Evolutionary conservation across 306 rosid genomes (phyloP), one percentile per base, ranked within the genome.

Genomic region (Vachellia pachyceras): DNA sequence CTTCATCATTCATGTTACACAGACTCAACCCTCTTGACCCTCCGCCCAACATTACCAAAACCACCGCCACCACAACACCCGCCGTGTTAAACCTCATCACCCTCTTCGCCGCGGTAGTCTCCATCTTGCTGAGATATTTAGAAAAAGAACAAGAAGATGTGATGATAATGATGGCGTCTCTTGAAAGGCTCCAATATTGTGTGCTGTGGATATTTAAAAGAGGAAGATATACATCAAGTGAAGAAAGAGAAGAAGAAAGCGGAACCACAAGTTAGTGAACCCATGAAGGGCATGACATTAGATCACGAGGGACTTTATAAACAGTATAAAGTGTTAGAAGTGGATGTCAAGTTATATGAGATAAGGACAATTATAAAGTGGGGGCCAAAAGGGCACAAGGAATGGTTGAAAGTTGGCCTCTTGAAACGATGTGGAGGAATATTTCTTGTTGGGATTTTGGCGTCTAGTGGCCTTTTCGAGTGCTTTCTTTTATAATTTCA

Each of bases 401-500:
- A 22, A 39, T 37, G 72, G 4, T 7, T 67, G 15, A 10, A n/a
- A 68, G 12, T 45, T 20, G 52, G 12, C 36, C 35, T 41, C 49
- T 10, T 41, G 49, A 69, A 41, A n/a, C 52, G 52, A 69, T 69
- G 5, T 69, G 73, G 47, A 40, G 73, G 73, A 68, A 68, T 68
- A 68, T 68, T n/a, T 68, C 50, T 39, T 40, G 45, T 44, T 41
- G 23, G 45, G 7, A 35, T 36, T 15, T 15, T 65, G 70, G 70
- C 44, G 13, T 17, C 6, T 65, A 35, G 18, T 6, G 10, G 44
- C 41, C 70, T 15, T 35, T 64, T 64, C 0, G 3, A 33, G n/a
- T 64, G 41, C 20, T 33, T 35, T 3, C 12, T 33, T 15, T 64
- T 65, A n/a, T n/a, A n/a, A n/a, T 29, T 29, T 29, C 18, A 61